Evolutionary conservation across 768 basidiomycete genomes (phyloP).

Genomic region (Gloeopeniophorella convolvens): DNA sequence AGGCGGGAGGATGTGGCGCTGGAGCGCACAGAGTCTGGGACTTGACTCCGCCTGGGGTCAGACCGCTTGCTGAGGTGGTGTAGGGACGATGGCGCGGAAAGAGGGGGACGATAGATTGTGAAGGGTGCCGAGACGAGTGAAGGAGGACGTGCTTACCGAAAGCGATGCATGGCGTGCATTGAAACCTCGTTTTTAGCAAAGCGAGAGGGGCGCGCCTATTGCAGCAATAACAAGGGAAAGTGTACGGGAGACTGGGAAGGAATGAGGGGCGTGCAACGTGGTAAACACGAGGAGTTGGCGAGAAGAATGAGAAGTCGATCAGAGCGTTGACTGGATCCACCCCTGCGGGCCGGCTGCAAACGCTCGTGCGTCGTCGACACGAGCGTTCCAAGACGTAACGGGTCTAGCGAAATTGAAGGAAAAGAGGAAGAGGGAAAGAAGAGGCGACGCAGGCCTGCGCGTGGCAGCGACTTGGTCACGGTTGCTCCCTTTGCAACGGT

Average conservation of each 20-base stretch:
- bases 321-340: background rate
- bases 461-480: background rate
- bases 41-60: conserved; percentile 50
- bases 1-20: conserved; percentile 17
- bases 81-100: conserved; percentile 22
- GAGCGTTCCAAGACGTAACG: background rate
- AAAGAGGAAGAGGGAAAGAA: background rate
- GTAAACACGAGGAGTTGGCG: conserved; percentile 59
- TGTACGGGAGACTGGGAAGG: conserved; percentile 25
- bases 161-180: conserved; percentile 56
- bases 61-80: conserved; percentile 61
- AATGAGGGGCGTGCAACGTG: conserved; percentile 58
- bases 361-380: background rate
- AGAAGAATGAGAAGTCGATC: conserved; percentile 9
- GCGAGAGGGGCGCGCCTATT: conserved; percentile 31
- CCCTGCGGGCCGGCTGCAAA: background rate
- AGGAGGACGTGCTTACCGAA: conserved; percentile 54
- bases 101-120: conserved; percentile 10
- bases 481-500: no score
- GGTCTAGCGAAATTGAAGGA: background rate
- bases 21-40: conserved; percentile 28
- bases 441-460: background rate
- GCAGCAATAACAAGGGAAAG: conserved; percentile 17
- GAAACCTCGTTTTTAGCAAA: conserved; percentile 64
- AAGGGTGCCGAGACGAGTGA: conserved; percentile 15